phyloP scores from a whole-genome alignment of 768 basidiomycete species.

The Agrocybe praecox region DNA sequence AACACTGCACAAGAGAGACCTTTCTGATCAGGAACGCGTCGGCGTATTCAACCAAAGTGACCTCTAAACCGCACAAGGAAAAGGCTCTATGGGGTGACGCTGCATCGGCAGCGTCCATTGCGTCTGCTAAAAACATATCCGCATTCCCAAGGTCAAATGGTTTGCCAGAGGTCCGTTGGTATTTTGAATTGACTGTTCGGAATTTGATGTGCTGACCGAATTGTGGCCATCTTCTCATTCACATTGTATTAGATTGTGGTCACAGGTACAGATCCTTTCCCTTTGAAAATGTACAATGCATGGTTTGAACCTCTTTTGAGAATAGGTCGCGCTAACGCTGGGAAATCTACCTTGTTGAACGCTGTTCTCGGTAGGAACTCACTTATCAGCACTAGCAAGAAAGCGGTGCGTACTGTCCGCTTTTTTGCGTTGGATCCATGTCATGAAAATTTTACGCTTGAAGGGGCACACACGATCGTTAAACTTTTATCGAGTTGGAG shows the following conservation, averaged over 20 bases:
- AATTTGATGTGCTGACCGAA: constrained; percentile 1
- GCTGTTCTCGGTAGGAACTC: constrained; percentile 60
- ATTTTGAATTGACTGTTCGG: not conserved
- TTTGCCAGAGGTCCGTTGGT: constrained; percentile 40
- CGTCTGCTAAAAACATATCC: constrained; percentile 35
- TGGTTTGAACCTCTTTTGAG: not conserved
- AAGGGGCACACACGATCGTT: constrained; percentile 75
- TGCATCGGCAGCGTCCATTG: constrained; percentile 38
- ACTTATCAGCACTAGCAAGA: constrained; percentile 67
- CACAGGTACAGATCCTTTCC: constrained; percentile 32
- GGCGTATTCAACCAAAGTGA: constrained; percentile 9
- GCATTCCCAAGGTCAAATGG: constrained; percentile 43
- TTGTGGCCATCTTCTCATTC: not conserved
- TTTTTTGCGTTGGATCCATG: not conserved
- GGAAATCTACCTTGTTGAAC: constrained; percentile 77
- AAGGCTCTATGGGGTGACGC: constrained; percentile 29
- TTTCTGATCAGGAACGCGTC: not conserved
- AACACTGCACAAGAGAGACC: not conserved
- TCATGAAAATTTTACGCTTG: not conserved
- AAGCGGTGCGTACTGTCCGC: constrained; percentile 51
- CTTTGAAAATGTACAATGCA: not conserved
- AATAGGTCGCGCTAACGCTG: constrained; percentile 75
- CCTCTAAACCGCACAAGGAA: not conserved
- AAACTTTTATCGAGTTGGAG: constrained; percentile 74
- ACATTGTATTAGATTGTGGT: constrained; percentile 47